Evolutionary conservation across 305 asterid species (phyloP).

Genomic region (Euphrasia arctica): DNA sequence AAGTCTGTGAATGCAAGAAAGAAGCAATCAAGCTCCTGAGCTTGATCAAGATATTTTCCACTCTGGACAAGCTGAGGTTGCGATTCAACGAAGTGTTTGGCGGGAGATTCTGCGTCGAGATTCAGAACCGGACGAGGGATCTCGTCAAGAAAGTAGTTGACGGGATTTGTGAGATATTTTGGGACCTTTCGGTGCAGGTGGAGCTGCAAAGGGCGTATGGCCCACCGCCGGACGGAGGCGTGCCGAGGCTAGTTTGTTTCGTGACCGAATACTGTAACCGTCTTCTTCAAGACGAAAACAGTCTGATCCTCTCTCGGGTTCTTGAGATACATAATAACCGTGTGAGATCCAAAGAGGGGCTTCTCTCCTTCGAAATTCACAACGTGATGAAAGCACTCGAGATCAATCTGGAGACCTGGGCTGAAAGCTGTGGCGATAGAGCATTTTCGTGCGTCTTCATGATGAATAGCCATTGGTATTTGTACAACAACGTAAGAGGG

Average conservation of each 20-base stretch:
- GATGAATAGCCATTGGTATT: constrained; percentile 66
- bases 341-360: constrained; percentile 31
- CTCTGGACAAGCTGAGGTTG: constrained; percentile 57
- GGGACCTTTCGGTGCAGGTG: constrained; percentile 64
- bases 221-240: constrained; percentile 66
- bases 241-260: constrained; percentile 58
- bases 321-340: constrained; percentile 71
- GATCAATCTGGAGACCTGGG: constrained; percentile 67
- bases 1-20: constrained; percentile 56
- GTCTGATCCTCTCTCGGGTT: constrained; percentile 46
- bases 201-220: constrained; percentile 48
- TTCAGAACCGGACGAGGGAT: constrained; percentile 60
- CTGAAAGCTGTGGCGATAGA: constrained; percentile 41
- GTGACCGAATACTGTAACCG: constrained; percentile 62
- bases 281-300: constrained; percentile 61
- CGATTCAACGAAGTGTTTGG: constrained; percentile 73
- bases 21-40: constrained; percentile 82
- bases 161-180: constrained; percentile 59
- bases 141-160: constrained; percentile 61
- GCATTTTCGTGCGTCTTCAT: constrained; percentile 55
- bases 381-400: constrained; percentile 50
- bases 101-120: constrained; percentile 49
- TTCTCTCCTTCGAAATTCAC: constrained; percentile 44
- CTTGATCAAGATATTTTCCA: constrained; percentile 61
- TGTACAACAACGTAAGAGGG: constrained; percentile 44